Percentiles rank a stretch among this genome's conserved stretches.
Evolutionary conservation across 73 alveolate genomes (phyloP).

Genomic region (Paramecium caudatum): DNA sequence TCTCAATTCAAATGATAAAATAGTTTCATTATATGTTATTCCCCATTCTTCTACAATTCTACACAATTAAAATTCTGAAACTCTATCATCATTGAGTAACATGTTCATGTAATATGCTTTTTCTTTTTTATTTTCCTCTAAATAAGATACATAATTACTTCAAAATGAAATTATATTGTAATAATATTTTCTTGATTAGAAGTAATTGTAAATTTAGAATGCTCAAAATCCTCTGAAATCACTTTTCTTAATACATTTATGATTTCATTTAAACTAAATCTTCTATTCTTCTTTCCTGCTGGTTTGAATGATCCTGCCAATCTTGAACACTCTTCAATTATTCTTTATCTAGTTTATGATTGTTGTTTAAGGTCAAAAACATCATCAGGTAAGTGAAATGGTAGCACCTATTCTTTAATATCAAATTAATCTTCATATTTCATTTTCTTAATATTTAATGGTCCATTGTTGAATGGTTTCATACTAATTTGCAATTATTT

Average conservation of each 20-base stretch:
- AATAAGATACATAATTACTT: neutral
- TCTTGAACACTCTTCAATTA: conserved; percentile 35
- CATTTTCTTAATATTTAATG: neutral
- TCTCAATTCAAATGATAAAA: neutral
- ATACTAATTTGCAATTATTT: conserved; percentile 1
- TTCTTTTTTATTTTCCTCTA: conserved; percentile 5
- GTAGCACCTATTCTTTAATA: neutral
- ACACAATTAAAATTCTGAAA: neutral
- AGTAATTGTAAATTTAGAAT: neutral
- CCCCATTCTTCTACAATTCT: conserved; percentile 40
- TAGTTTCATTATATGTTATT: neutral
- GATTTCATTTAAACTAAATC: neutral
- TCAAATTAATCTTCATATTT: conserved; percentile 56
- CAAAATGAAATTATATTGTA: conserved; percentile 7
- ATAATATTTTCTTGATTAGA: neutral
- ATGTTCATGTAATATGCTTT: conserved; percentile 18
- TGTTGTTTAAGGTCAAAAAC: neutral
- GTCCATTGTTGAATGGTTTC: neutral
- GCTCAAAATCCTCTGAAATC: conserved; percentile 12
- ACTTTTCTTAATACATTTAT: neutral
- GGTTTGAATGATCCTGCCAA: conserved; percentile 55
- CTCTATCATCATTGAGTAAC: conserved; percentile 53
- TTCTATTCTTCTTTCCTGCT: neutral
- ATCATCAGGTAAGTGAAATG: conserved; percentile 46
- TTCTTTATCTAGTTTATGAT: conserved; percentile 46